Conservation (phyloP, 371 early-diverging fungal species). For the Thermomucor indicae-seudaticae region DNA sequence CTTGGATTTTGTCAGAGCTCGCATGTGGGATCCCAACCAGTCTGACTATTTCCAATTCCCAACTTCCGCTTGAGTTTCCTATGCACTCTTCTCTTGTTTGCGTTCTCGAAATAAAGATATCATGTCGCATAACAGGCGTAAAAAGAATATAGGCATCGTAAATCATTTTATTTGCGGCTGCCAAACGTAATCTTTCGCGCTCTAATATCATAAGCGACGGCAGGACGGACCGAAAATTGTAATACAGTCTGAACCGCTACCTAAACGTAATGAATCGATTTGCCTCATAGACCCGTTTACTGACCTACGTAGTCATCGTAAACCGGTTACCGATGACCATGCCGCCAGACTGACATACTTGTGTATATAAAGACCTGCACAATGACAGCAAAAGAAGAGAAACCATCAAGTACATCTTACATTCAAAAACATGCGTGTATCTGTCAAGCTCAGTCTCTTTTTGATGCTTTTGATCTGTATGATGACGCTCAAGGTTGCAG, state of each 20-base stretch:
- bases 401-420: not conserved
- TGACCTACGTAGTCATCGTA: not conserved
- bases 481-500: conserved; percentile 1
- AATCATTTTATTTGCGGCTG: no score
- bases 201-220: no score
- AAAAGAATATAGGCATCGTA: no score
- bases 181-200: no score
- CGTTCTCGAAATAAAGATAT: not conserved
- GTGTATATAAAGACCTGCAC: no score
- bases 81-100: not conserved
- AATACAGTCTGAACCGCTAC: conserved; percentile 2
- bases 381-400: not conserved
- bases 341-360: no score
- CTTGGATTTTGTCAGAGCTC: conserved; percentile 6
- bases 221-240: no score
- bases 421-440: not conserved
- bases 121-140: no score
- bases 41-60: conserved; percentile 4
- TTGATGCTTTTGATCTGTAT: conserved; percentile 1
- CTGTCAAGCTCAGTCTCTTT: conserved; percentile 1
- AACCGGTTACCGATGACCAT: no score
- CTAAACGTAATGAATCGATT: not conserved
- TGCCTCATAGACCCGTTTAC: not conserved
- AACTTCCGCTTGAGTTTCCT: conserved; percentile 1
- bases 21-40: conserved; percentile 18